Base-by-base conservation (phyloP, 2,329 filamentous ascomycete genomes). In the Pseudogymnoascus sp. region DNA sequence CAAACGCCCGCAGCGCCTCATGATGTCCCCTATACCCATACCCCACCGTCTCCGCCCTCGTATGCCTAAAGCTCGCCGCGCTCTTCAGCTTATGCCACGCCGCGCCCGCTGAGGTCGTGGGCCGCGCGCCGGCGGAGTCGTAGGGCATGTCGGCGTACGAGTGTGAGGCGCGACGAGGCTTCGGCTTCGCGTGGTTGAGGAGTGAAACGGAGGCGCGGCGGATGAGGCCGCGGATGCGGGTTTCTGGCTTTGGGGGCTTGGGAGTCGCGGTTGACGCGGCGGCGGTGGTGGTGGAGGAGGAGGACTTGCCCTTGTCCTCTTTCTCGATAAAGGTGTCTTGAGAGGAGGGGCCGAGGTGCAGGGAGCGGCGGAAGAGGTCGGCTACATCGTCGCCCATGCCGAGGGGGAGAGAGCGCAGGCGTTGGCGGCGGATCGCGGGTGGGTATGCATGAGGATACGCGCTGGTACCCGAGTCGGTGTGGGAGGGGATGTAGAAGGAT, bases 191-290 rank as follows among this genome's bases (percentile, higher is more conserved):
- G 33, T 78, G 79, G 68, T 80, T 74, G 59, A 75, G 80, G 60
- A 85, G 69, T 7, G 81, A 82, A 61, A 83, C 69, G 2, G 83
- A 85, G 0, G 83, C 83, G 8, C 83, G 76, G 23, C 82, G 79
- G 60, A 85, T 75, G 66, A 80, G 81, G 59, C 79, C 78, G 70
- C 79, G 82, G 63, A 85, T 70, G 56, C 75, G 28, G 78, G 77
- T 44, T 77, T 78, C 53, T 69, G 69, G 5, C 78, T 77, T 79
- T 80, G 82, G 5, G 78, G 75, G 12, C 82, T 69, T 5, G 80
- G 81, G 59, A 80, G 21, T 5, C 25, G 42, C 18, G 40, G 40
- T 18, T 18, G 38, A 11, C 10, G 31, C 18, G 38, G n/a, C 40
- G 16, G 2, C 18, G 21, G 42, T 8, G 21, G 38, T 10, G 73